Evolutionary conservation across 495 filamentous ascomycete genomes (phyloP), one percentile per base, ranked within the genome.

Genomic region (Penicillium parvum): DNA sequence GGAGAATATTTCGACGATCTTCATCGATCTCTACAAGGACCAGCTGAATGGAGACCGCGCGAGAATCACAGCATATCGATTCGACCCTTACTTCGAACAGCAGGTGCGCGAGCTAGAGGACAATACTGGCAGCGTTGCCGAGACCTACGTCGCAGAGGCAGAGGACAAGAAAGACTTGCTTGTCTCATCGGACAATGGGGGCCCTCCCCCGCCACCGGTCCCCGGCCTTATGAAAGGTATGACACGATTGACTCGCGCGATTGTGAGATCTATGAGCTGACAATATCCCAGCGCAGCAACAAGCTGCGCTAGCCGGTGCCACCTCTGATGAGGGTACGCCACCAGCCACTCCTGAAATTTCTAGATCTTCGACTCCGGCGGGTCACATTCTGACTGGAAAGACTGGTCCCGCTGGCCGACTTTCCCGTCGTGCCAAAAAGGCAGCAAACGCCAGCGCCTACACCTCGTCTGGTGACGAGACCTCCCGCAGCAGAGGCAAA

Each of bases 11-110:
- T 85, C 83, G 49, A 86, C 85, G 5, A 78, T 98, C 21, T 98
- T 97, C 58, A 77, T 87, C 38, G 83, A 86, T 40, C 72, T 96
- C 18, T 97, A 96, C 59, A 85, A 82, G 32, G 84, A 89, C 32
- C 87, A 96, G 53, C 66, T 98, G 34, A 88, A 79, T 63, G 88
- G 83, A 57, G 79, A 84, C 12, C 79, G 94, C 55, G 84, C 81
- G 3, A 87, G 84, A 29, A 71, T 85, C 21, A 73, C 88, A 37
- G 76, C 91, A 50, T 78, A 84, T 50, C 74, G 73, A 12, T 97
- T 97, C 63, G 89, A 92, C 60, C 77, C 83, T 44, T 96, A 96
- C 64, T 98, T 97, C 60, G 87, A 96, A 50, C 88, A 91, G 49
- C 88, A 96, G 63, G 74, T 96, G 23, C 76, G 75, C 45, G 88